These are phyloP conservation scores for Nicotiana benthamiana DNA, from an alignment of 257 asterid species.

Conservation along the genomic window DNA sequence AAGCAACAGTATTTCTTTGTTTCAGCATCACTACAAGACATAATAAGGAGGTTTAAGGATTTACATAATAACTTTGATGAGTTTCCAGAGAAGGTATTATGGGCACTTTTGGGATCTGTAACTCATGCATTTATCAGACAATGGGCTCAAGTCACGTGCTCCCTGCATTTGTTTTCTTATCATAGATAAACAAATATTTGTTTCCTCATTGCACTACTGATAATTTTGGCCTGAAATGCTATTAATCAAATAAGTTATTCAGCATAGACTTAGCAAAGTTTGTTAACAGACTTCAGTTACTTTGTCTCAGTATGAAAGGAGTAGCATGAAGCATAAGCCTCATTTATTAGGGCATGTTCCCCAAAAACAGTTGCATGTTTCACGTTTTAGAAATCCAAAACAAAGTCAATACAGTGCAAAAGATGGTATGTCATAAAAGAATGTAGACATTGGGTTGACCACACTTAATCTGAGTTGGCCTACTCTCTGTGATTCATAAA, in stretches of 20 bases:
- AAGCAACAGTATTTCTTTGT: slow-evolving; percentile 52
- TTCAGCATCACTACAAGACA: slow-evolving; percentile 44
- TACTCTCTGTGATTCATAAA: not conserved
- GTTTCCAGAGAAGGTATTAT: slow-evolving; percentile 34
- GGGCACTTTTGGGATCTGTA: not conserved
- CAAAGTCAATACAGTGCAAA: not conserved
- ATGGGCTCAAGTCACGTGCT: not conserved
- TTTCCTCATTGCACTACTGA: not conserved
- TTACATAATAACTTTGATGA: slow-evolving; percentile 34
- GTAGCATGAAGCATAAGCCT: not conserved
- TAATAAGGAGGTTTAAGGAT: slow-evolving; percentile 38
- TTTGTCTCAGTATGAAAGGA: not conserved
- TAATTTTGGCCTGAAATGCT: not conserved
- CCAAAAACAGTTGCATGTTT: not conserved
- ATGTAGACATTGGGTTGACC: not conserved
- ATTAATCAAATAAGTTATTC: not conserved
- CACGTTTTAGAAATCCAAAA: not conserved
- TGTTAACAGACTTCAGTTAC: not conserved
- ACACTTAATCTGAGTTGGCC: not conserved
- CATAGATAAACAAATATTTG: not conserved
- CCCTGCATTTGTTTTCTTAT: not conserved
- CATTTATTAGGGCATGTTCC: not conserved
- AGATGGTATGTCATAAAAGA: not conserved
- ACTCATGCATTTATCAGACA: not conserved
- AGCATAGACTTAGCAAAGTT: not conserved